Conservation (phyloP, 306 rosid genomes). For the Sindora glabra region DNA sequence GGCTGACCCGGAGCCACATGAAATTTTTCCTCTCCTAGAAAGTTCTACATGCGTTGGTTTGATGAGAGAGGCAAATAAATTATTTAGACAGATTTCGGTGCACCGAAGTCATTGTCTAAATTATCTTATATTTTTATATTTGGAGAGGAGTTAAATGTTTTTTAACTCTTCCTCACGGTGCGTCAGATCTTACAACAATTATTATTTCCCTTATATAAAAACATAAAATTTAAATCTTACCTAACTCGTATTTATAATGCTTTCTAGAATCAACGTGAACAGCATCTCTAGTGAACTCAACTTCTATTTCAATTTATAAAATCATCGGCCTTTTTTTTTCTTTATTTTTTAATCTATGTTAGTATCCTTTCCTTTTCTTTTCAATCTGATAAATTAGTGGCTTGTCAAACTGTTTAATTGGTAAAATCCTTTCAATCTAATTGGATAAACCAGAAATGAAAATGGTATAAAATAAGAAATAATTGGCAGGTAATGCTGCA, state of each 20-base stretch:
- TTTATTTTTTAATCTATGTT: background rate
- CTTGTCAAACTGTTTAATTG: too few relatives aligned
- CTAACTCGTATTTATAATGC: background rate
- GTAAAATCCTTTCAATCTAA: too few relatives aligned
- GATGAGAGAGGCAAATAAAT: too few relatives aligned
- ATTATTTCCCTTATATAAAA: constrained; percentile 19
- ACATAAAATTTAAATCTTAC: constrained; percentile 1
- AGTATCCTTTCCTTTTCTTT: background rate
- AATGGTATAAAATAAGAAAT: background rate
- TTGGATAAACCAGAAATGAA: too few relatives aligned
- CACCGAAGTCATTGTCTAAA: too few relatives aligned
- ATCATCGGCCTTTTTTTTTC: background rate
- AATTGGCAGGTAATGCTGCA: background rate
- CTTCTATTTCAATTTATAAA: background rate
- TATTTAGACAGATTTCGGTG: too few relatives aligned
- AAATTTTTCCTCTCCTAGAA: too few relatives aligned
- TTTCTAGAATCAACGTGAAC: background rate
- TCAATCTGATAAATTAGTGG: background rate
- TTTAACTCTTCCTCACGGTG: constrained; percentile 13
- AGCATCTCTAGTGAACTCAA: background rate
- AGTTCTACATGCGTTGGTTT: too few relatives aligned
- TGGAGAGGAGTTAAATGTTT: too few relatives aligned
- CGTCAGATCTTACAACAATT: background rate
- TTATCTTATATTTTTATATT: too few relatives aligned
- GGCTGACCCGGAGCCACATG: too few relatives aligned